These are phyloP conservation scores for Crotalaria pallida DNA, from an alignment of 306 rosid species.

Conservation along the genomic window DNA sequence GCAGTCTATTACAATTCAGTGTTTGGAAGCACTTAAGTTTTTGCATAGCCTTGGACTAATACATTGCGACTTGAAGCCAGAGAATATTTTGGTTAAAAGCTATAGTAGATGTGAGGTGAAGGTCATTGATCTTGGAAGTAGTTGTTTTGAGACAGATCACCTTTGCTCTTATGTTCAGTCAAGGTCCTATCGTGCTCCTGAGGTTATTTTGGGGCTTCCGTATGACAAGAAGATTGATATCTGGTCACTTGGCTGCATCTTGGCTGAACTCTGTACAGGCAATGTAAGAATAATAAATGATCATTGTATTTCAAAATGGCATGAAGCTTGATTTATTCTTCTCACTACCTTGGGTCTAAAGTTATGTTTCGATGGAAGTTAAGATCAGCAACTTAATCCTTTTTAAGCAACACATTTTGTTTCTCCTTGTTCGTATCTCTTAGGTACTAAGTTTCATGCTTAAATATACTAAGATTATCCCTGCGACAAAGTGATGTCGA, in stretches of 20 bases:
- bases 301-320: constrained; percentile 1
- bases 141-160: constrained; percentile 92
- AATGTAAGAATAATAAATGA: constrained; percentile 54
- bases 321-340: background rate
- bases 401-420: background rate
- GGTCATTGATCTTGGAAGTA: constrained; percentile 95
- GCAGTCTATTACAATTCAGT: constrained; percentile 89
- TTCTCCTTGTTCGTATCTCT: background rate
- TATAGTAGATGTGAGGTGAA: constrained; percentile 94
- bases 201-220: constrained; percentile 85
- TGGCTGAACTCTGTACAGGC: constrained; percentile 91
- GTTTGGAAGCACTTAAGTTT: constrained; percentile 80
- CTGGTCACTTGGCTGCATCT: constrained; percentile 94
- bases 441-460: background rate
- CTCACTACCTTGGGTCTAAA: background rate
- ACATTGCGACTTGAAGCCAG: constrained; percentile 90
- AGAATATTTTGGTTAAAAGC: constrained; percentile 88
- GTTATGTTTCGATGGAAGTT: background rate
- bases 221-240: constrained; percentile 83
- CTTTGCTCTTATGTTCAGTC: constrained; percentile 90
- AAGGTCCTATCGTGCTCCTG: constrained; percentile 90
- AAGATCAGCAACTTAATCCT: background rate
- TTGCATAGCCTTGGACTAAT: constrained; percentile 80
- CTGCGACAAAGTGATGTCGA: background rate
- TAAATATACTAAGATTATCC: background rate